phyloP scores from a whole-genome alignment of 225 moss, liverwort and hornwort species.

The Neckera pumila region DNA sequence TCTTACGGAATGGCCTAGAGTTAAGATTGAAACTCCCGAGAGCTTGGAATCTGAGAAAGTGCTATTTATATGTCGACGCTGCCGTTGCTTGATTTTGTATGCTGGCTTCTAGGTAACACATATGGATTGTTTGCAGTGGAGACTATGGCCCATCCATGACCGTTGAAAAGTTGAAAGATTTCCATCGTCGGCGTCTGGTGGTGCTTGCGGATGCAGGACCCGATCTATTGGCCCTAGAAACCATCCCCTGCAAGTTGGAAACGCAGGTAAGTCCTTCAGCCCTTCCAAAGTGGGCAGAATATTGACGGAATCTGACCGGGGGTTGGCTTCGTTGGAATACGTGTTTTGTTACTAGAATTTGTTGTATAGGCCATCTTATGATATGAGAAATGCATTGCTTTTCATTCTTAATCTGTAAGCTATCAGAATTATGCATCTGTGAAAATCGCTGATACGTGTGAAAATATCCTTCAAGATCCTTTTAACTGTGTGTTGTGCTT shows the following conservation, averaged over 20 bases:
- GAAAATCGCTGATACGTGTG: not conserved
- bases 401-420: not conserved
- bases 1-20: not conserved
- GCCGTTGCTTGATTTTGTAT: not conserved
- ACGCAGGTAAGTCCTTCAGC: slow-evolving; percentile 44
- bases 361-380: not conserved
- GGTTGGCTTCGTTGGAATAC: not conserved
- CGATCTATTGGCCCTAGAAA: slow-evolving; percentile 85
- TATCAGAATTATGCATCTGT: not conserved
- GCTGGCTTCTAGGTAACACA: not conserved
- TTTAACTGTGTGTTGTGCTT: not conserved
- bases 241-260: slow-evolving; percentile 86
- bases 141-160: slow-evolving; percentile 81
- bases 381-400: not conserved
- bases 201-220: slow-evolving; percentile 82
- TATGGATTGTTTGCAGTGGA: slow-evolving; percentile 45
- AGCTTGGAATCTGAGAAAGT: not conserved
- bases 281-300: not conserved
- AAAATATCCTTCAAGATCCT: not conserved
- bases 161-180: slow-evolving; percentile 78
- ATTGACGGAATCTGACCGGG: not conserved
- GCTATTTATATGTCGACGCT: not conserved
- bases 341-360: not conserved
- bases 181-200: slow-evolving; percentile 66
- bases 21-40: not conserved